Base-by-base conservation (phyloP, 345 rosid species). In the Gossypium anomalum region DNA sequence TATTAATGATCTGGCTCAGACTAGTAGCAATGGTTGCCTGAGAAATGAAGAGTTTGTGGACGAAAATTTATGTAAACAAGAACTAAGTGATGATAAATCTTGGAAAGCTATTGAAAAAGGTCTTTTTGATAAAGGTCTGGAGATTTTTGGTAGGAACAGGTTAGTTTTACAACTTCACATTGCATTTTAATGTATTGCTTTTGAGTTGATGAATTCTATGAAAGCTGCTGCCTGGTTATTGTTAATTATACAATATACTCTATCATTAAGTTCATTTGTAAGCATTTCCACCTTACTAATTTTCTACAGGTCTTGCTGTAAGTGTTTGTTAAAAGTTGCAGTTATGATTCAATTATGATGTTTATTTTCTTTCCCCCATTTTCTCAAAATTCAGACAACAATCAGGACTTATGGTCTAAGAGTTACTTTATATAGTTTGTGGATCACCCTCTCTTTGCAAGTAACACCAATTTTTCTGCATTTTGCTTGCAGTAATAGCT, bases 71-170 rank as follows among this genome's bases (percentile, higher is more conserved):
- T 78, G 86, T 81, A 87, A 78, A 78, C 85, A 75, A 81, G 93
- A 86, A 77, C n/a, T 70, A 59, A 73, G 78, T 80, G 89, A 79
- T 81, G 83, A 80, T 67, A 86, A 79, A 75, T 85, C 91, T 27
- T 95, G 99, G 99, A 90, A 90, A 84, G 83, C 93, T 69, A 80
- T 93, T 73, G 99, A 95, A 78, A 90, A 90, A 84, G 82, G 94
- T 82, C 93, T 95, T 65, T 90, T 88, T 76, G 93, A 90, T 79
- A 96, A 96, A 84, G 98, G 98, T 69, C 79, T 93, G 55, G 92
- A 96, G 85, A 93, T 96, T 77, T 96, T 91, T 85, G 99, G 99
- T 63, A 85, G 92, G 86, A 93, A 93, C 82, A 90, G 98, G 99
- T 96, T 61, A 70, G 92, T 81, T 44, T 23, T 12, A 9, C 23